phyloP scores from a whole-genome alignment of 1,139 yeast species.

The Zygosaccharomyces pseudobailii region DNA sequence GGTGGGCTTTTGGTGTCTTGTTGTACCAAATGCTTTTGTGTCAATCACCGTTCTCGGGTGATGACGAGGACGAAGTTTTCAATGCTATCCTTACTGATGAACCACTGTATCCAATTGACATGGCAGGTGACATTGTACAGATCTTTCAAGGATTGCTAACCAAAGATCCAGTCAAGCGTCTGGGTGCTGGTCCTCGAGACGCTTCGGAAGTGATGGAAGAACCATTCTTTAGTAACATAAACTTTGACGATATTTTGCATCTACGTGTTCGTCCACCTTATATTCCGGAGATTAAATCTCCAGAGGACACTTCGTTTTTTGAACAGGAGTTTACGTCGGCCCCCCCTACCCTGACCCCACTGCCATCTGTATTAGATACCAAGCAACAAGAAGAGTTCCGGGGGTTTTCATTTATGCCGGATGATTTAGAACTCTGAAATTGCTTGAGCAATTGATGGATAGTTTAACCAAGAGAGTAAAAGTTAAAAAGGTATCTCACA shows the following conservation, averaged over 20 bases:
- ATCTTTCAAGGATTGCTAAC: slow-evolving; percentile 85
- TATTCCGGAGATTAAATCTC: slow-evolving; percentile 72
- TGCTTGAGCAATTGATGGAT: neutral
- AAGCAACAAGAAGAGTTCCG: slow-evolving; percentile 95
- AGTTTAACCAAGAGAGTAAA: slow-evolving; percentile 7
- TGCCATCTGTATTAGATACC: slow-evolving; percentile 78
- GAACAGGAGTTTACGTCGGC: slow-evolving; percentile 94
- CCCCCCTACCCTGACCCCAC: slow-evolving; percentile 92
- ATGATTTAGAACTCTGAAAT: slow-evolving; percentile 37
- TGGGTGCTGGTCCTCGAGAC: slow-evolving; percentile 84
- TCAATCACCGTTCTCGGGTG: slow-evolving; percentile 96
- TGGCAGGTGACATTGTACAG: slow-evolving; percentile 96
- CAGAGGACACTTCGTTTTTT: slow-evolving; percentile 88
- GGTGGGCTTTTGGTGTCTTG: slow-evolving; percentile 99
- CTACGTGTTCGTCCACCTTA: slow-evolving; percentile 81
- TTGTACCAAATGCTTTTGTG: slow-evolving; percentile 94
- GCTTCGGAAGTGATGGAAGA: slow-evolving; percentile 94
- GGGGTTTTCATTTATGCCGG: slow-evolving; percentile 88
- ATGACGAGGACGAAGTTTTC: slow-evolving; percentile 96
- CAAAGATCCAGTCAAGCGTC: slow-evolving; percentile 76
- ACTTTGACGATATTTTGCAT: slow-evolving; percentile 78
- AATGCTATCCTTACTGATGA: slow-evolving; percentile 97
- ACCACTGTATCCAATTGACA: slow-evolving; percentile 94
- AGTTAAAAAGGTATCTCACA: slow-evolving; percentile 1
- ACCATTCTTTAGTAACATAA: slow-evolving; percentile 83